Percentiles rank a stretch among this genome's conserved stretches.
Conservation (phyloP, 345 rosid genomes). For the Salix udensis region DNA sequence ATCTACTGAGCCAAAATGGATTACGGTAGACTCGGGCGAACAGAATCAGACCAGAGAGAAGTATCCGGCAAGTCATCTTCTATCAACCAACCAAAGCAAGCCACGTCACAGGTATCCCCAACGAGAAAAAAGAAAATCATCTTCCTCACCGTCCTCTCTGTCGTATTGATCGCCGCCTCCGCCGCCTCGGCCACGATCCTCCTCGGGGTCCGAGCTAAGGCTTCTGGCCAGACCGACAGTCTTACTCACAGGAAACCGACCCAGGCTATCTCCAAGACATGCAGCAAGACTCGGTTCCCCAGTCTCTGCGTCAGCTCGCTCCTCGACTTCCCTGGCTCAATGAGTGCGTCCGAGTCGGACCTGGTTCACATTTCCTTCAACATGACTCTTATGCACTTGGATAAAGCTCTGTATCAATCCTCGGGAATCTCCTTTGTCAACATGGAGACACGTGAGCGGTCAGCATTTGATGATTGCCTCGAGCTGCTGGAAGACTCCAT, state of each 20-base stretch:
- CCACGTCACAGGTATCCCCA: constrained; percentile 5
- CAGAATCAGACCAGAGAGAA: constrained; percentile 16
- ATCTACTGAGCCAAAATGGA: background rate
- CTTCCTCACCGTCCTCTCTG: constrained; percentile 40
- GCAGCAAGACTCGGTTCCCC: constrained; percentile 63
- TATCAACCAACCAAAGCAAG: background rate
- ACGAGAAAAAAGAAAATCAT: constrained; percentile 35
- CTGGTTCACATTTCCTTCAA: constrained; percentile 91
- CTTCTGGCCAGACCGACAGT: constrained; percentile 1
- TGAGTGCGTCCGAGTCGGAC: constrained; percentile 53
- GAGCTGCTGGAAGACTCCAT: constrained; percentile 87
- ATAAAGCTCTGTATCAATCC: constrained; percentile 63
- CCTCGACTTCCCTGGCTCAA: constrained; percentile 60
- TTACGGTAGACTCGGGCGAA: constrained; percentile 28
- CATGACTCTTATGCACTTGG: constrained; percentile 82
- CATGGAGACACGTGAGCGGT: constrained; percentile 59
- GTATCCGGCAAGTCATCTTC: background rate
- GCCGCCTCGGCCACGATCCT: constrained; percentile 47
- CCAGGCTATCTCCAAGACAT: constrained; percentile 62
- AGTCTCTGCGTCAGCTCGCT: constrained; percentile 65
- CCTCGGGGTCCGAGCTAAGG: constrained; percentile 30
- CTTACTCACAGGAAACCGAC: constrained; percentile 50
- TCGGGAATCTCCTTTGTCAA: constrained; percentile 44
- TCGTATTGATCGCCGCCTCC: constrained; percentile 53
- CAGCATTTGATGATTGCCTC: constrained; percentile 82